phyloP scores from a whole-genome alignment of 768 basidiomycete genomes.

The Kwoniella sp. region DNA sequence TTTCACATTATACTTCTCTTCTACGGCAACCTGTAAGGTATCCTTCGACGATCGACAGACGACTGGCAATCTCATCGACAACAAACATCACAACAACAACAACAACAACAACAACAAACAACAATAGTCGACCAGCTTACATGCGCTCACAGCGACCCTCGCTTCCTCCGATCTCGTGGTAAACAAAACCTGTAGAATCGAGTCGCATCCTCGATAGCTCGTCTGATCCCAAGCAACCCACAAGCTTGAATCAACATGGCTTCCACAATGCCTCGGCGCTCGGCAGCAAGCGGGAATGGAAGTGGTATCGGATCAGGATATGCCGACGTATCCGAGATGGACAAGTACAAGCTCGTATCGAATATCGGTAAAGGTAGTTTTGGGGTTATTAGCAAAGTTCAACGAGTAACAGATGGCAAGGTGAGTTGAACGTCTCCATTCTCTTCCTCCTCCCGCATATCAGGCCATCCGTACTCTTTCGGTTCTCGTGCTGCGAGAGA shows the following conservation, averaged over 20 bases:
- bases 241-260: constrained; percentile 14
- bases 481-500: no score
- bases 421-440: constrained; percentile 61
- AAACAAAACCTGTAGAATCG: constrained; percentile 16
- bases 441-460: no score
- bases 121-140: not conserved
- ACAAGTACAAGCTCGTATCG: constrained; percentile 81
- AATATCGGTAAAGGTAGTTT: constrained; percentile 97
- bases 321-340: constrained; percentile 58
- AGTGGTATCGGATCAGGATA: constrained; percentile 26
- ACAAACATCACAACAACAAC: not conserved
- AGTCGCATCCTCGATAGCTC: not conserved
- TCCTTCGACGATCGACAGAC: not conserved
- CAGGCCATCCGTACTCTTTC: no score
- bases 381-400: constrained; percentile 94
- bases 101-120: not conserved
- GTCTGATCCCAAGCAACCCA: no score
- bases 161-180: not conserved
- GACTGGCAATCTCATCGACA: not conserved
- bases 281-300: not conserved
- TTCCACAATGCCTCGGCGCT: constrained; percentile 11
- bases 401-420: constrained; percentile 76
- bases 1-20: no score
- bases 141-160: constrained; percentile 5
- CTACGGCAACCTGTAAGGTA: no score